Percentiles rank a stretch among this genome's conserved stretches.
phyloP scores from a whole-genome alignment of 208 protist species.

The Trypanosoma boissoni region DNA sequence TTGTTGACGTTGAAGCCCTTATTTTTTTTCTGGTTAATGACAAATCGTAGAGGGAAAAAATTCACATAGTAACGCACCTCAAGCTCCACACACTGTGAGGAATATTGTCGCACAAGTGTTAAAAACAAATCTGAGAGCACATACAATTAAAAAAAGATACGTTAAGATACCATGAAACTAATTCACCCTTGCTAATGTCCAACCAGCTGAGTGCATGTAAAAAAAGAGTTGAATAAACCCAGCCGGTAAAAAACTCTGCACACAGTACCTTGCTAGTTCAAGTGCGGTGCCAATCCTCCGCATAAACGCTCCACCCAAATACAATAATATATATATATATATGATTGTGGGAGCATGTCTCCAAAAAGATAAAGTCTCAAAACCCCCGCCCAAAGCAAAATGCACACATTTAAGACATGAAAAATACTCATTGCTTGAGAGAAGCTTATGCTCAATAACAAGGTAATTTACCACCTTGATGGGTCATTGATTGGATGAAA shows the following conservation, averaged over 20 bases:
- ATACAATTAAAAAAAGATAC: conserved; percentile 42
- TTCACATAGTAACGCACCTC: too few relatives aligned
- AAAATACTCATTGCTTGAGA: conserved; percentile 67
- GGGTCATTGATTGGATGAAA: conserved; percentile 54
- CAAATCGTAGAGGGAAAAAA: too few relatives aligned
- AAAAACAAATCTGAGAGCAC: conserved; percentile 50
- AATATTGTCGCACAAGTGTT: conserved; percentile 61
- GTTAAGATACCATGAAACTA: conserved; percentile 43
- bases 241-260: conserved; percentile 54
- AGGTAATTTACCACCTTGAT: conserved; percentile 70
- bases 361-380: conserved; percentile 67
- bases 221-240: conserved; percentile 59
- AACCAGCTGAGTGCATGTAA: conserved; percentile 60
- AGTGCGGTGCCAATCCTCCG: conserved; percentile 39
- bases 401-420: conserved; percentile 59
- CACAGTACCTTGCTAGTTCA: conserved; percentile 41
- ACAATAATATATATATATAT: conserved; percentile 27
- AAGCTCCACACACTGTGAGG: not conserved
- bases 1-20: too few relatives aligned
- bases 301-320: conserved; percentile 28
- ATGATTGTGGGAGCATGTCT: conserved; percentile 48
- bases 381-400: conserved; percentile 41
- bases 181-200: conserved; percentile 30
- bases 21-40: too few relatives aligned
- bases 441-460: conserved; percentile 62